phyloP scores from a whole-genome alignment of 2,329 filamentous ascomycete species.

The Beauveria scarabaeidicola region DNA sequence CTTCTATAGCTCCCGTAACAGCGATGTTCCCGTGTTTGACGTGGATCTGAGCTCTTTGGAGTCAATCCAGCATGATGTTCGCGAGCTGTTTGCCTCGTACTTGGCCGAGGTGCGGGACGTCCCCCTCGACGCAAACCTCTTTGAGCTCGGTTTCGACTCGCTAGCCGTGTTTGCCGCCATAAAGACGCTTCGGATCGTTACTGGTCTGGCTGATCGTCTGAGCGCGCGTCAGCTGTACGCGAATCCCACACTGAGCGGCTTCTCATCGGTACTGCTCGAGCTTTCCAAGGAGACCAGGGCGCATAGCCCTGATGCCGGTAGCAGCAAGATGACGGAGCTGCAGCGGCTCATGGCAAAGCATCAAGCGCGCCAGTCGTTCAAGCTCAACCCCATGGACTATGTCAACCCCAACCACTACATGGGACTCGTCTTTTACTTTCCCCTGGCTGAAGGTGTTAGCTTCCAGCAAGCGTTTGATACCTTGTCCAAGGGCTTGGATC shows the following conservation, averaged over 20 bases:
- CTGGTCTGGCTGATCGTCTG: slow-evolving; percentile 21
- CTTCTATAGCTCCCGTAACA: slow-evolving; percentile 27
- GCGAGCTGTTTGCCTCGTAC: slow-evolving; percentile 15
- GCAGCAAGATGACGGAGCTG: slow-evolving; percentile 1
- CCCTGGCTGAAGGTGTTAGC: slow-evolving; percentile 18
- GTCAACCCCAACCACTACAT: slow-evolving; percentile 25
- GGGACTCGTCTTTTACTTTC: slow-evolving; percentile 26
- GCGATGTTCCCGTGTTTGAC: slow-evolving; percentile 12
- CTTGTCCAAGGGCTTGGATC: slow-evolving; percentile 26
- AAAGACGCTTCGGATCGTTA: slow-evolving; percentile 23
- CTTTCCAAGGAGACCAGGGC: slow-evolving; percentile 14
- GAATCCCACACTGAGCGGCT: slow-evolving; percentile 20
- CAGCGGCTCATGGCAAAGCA: slow-evolving; percentile 15
- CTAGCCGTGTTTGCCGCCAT: slow-evolving; percentile 22
- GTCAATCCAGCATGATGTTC: slow-evolving; percentile 16
- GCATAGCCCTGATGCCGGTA: slow-evolving; percentile 21
- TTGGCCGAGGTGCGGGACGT: slow-evolving; percentile 15
- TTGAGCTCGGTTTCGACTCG: slow-evolving; percentile 24
- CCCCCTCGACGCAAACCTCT: slow-evolving; percentile 19
- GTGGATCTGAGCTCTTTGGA: slow-evolving; percentile 18
- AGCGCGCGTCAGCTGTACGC: slow-evolving; percentile 27
- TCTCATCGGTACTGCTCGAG: slow-evolving; percentile 18
- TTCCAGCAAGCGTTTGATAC: slow-evolving; percentile 23
- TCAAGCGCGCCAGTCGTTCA: slow-evolving; percentile 22
- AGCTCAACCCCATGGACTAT: slow-evolving; percentile 23